Conservation (phyloP, 192 early-diverging fungal species). For the Mortierella hygrophila region DNA sequence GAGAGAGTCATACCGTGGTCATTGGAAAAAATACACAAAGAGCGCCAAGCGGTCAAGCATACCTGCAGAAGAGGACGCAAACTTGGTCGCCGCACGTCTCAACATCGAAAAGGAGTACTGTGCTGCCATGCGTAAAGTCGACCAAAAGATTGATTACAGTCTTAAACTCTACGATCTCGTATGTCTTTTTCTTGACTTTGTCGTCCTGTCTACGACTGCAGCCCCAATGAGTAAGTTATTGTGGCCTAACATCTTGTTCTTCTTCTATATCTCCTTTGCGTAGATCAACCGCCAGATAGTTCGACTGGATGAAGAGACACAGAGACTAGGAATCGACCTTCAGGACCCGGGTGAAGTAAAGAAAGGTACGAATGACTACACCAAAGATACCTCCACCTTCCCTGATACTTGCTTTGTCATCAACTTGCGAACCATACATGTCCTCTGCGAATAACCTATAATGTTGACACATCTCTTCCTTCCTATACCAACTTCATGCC, state of each 20-base stretch:
- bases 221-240: not conserved
- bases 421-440: not conserved
- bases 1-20: slow-evolving; percentile 52
- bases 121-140: slow-evolving; percentile 62
- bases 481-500: not conserved
- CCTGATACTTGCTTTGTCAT: not conserved
- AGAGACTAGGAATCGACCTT: slow-evolving; percentile 46
- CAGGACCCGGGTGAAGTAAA: slow-evolving; percentile 46
- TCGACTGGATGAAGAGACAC: slow-evolving; percentile 46
- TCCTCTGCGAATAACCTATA: not conserved
- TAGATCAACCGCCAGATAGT: slow-evolving; percentile 56
- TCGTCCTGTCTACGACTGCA: not conserved
- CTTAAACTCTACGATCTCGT: slow-evolving; percentile 65
- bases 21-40: slow-evolving; percentile 59
- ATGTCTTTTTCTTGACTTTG: not conserved
- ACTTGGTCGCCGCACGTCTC: slow-evolving; percentile 30
- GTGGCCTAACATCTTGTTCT: not conserved
- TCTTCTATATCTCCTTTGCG: not conserved
- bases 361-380: slow-evolving; percentile 36
- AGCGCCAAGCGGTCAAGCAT: slow-evolving; percentile 41
- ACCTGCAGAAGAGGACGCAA: slow-evolving; percentile 29
- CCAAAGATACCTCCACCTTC: not conserved
- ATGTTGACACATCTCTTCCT: not conserved
- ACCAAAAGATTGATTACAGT: slow-evolving; percentile 66
- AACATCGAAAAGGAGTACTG: slow-evolving; percentile 60